Conservation (phyloP, 2,329 filamentous ascomycete species). For the Aspergillus unguis region DNA sequence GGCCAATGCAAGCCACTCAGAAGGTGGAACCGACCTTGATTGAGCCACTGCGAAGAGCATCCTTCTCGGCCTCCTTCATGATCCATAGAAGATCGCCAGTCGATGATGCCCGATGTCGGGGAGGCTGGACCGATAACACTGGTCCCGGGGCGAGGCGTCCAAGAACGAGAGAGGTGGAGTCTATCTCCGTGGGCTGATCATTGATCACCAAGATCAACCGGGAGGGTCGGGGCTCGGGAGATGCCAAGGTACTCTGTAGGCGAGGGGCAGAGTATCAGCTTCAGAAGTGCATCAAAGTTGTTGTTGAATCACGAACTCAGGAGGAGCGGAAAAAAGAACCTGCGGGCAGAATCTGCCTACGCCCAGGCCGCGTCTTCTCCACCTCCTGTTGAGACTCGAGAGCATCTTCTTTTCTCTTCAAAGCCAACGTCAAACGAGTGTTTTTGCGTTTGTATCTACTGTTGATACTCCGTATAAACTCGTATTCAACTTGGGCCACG, state of each 20-base stretch:
- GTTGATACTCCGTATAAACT: no score
- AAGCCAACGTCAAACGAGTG: no score
- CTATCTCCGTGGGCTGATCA: neutral
- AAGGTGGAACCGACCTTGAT: neutral
- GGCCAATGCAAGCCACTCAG: neutral
- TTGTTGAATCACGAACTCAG: neutral
- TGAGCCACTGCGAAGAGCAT: neutral
- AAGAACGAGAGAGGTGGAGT: slow-evolving; percentile 3
- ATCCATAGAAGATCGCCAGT: neutral
- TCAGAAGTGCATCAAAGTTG: no score
- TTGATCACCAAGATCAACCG: neutral
- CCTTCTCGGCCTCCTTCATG: neutral
- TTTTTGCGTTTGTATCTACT: no score
- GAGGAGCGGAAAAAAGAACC: neutral
- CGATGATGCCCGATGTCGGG: neutral
- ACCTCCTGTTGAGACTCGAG: neutral
- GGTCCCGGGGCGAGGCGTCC: neutral
- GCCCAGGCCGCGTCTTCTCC: neutral
- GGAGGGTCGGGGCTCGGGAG: neutral
- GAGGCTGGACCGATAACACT: neutral
- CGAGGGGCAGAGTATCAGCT: no score
- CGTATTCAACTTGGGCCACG: neutral
- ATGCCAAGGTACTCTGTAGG: no score
- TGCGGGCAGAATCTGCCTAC: neutral
- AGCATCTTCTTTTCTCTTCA: no score